phyloP scores from a whole-genome alignment of 169 alveolate genomes.

The Babesia bigemina region DNA sequence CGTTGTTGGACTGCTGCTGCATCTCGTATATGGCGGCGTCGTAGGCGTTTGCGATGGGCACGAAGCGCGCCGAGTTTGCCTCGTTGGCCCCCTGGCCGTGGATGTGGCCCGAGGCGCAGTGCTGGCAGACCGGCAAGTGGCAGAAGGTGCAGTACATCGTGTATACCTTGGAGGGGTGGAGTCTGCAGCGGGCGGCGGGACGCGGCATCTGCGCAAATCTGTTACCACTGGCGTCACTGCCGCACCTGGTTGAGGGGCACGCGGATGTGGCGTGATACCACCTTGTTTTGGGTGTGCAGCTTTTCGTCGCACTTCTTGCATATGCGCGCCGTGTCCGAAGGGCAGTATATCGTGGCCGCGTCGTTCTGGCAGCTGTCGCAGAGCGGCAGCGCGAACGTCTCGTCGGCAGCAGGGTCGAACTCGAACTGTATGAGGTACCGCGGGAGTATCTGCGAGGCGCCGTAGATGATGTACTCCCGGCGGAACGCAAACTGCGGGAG shows the following conservation, averaged over 20 bases:
- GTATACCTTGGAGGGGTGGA: constrained; percentile 73
- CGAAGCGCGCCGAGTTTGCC: constrained; percentile 23
- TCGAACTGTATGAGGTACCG: constrained; percentile 85
- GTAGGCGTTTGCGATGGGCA: constrained; percentile 67
- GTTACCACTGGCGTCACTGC: neutral
- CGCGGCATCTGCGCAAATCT: constrained; percentile 75
- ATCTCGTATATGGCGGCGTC: constrained; percentile 64
- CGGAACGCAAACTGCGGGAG: constrained; percentile 86
- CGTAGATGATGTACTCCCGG: constrained; percentile 85
- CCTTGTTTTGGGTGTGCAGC: constrained; percentile 84
- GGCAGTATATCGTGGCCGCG: constrained; percentile 87
- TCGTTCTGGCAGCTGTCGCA: constrained; percentile 89
- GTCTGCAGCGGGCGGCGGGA: constrained; percentile 75
- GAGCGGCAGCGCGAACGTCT: constrained; percentile 85
- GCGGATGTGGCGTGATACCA: constrained; percentile 87
- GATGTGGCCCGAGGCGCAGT: constrained; percentile 80
- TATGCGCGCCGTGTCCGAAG: constrained; percentile 85
- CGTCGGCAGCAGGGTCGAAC: constrained; percentile 84
- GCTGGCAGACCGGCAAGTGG: constrained; percentile 81
- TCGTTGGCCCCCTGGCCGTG: constrained; percentile 62
- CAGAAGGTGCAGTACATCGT: constrained; percentile 80
- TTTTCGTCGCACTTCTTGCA: constrained; percentile 85
- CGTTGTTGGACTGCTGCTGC: constrained; percentile 34
- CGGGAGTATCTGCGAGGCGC: constrained; percentile 86
- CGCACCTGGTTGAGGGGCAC: constrained; percentile 85